Evolutionary conservation across 2,329 filamentous ascomycete species (phyloP).

Genomic region (Curvularia sp.): DNA sequence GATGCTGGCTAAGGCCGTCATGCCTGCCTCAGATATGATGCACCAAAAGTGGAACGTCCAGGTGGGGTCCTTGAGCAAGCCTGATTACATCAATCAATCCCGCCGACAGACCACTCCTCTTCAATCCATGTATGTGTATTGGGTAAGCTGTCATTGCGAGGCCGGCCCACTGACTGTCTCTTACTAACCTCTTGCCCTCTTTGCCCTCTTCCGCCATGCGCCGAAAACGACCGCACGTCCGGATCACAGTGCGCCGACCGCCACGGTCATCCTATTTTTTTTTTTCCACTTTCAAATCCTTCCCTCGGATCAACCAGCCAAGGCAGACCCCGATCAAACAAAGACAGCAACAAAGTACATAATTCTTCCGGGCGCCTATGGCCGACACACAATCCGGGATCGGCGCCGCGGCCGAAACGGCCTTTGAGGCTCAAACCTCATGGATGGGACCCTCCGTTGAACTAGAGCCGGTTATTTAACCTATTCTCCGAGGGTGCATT

Average conservation of each 20-base stretch:
- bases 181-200: slow-evolving; percentile 17
- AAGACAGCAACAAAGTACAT: slow-evolving; percentile 9
- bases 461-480: slow-evolving; percentile 30
- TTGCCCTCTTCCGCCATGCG: slow-evolving; percentile 10
- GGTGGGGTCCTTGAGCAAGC: slow-evolving; percentile 19
- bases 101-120: slow-evolving; percentile 7
- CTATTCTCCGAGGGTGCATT: slow-evolving; percentile 27
- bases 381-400: slow-evolving; percentile 21
- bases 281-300: slow-evolving; percentile 3
- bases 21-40: slow-evolving; percentile 18
- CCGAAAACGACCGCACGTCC: slow-evolving; percentile 16
- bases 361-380: slow-evolving; percentile 38
- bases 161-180: slow-evolving; percentile 15
- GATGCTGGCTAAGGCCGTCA: slow-evolving; percentile 10
- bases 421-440: slow-evolving; percentile 26
- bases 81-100: slow-evolving; percentile 26
- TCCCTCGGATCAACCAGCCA: slow-evolving; percentile 3
- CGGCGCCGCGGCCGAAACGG: slow-evolving; percentile 39
- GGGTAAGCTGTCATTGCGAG: slow-evolving; percentile 14
- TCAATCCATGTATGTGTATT: background rate
- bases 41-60: slow-evolving; percentile 15
- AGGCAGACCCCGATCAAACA: background rate
- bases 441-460: background rate
- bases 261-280: background rate
- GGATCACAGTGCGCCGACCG: slow-evolving; percentile 15